A percentile compares a stretch with the other conserved stretches of the same genome.
These are phyloP conservation scores for Pseudoperonospora humuli DNA, from an alignment of 352 stramenopile genomes.

Conservation along the genomic window DNA sequence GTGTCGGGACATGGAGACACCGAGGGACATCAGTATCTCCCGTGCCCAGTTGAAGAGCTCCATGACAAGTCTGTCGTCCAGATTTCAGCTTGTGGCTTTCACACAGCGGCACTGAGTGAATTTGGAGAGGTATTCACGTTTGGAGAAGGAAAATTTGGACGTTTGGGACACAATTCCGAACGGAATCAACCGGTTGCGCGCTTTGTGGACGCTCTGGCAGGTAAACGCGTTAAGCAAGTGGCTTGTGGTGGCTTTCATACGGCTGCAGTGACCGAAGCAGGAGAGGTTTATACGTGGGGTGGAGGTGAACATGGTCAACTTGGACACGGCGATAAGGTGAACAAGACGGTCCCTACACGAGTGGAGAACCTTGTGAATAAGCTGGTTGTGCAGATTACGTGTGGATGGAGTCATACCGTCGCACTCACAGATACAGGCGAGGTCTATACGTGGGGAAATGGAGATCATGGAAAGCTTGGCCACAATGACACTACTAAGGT, in stretches of 20 bases:
- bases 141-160: slow-evolving; percentile 88
- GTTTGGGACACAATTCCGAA: slow-evolving; percentile 79
- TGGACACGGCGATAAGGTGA: slow-evolving; percentile 95
- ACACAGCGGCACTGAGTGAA: slow-evolving; percentile 77
- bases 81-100: slow-evolving; percentile 84
- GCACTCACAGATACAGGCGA: slow-evolving; percentile 88
- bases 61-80: slow-evolving; percentile 82
- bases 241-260: slow-evolving; percentile 86
- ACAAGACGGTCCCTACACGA: slow-evolving; percentile 89
- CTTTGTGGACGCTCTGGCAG: slow-evolving; percentile 58
- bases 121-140: slow-evolving; percentile 91
- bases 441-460: slow-evolving; percentile 92
- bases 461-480: slow-evolving; percentile 91
- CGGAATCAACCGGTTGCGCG: slow-evolving; percentile 69
- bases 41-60: slow-evolving; percentile 85
- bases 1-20: slow-evolving; percentile 92
- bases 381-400: slow-evolving; percentile 92
- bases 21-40: slow-evolving; percentile 93
- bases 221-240: slow-evolving; percentile 82
- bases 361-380: slow-evolving; percentile 86
- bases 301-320: slow-evolving; percentile 91
- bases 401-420: slow-evolving; percentile 94
- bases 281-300: slow-evolving; percentile 86
- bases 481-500: slow-evolving; percentile 93
- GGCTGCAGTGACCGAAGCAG: slow-evolving; percentile 75